Evolutionary conservation across 768 basidiomycete genomes (phyloP).

Genomic region (Strobilomyces dryophilus): DNA sequence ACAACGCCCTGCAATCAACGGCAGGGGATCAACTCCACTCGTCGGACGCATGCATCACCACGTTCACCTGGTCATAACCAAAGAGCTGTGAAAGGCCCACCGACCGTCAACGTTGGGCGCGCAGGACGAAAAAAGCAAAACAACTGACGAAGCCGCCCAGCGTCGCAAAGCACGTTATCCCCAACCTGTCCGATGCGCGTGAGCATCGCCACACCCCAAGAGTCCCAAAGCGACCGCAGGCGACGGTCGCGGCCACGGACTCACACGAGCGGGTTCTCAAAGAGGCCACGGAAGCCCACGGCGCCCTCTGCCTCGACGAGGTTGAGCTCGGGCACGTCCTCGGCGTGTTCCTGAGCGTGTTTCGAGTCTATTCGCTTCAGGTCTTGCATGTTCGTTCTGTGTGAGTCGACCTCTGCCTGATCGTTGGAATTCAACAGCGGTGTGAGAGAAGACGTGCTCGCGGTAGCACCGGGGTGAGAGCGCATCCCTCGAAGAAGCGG

Average conservation of each 20-base stretch:
- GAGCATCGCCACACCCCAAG: not conserved
- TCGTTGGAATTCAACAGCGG: constrained; percentile 9
- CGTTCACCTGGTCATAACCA: constrained; percentile 28
- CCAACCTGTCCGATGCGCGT: constrained; percentile 18
- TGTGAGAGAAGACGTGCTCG: constrained; percentile 13
- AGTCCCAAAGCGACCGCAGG: not conserved
- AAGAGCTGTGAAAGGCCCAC: constrained; percentile 23
- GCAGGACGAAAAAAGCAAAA: not conserved
- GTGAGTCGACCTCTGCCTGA: not conserved
- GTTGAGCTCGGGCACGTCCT: constrained; percentile 3
- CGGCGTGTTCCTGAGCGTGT: not conserved
- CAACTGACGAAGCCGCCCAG: constrained; percentile 30
- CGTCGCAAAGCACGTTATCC: constrained; percentile 30
- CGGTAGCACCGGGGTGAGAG: constrained; percentile 2
- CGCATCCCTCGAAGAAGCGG: not conserved
- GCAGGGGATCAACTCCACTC: not conserved
- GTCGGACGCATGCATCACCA: not conserved
- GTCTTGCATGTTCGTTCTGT: constrained; percentile 8
- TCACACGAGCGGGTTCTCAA: constrained; percentile 29
- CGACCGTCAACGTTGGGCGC: not conserved
- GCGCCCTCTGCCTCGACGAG: constrained; percentile 18
- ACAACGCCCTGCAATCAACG: constrained; percentile 26
- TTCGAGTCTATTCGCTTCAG: not conserved
- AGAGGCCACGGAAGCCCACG: constrained; percentile 24
- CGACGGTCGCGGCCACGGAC: not conserved